These are phyloP conservation scores for apple (Malus domestica) DNA, from an alignment of 306 rosid species.

Conservation along the genomic window DNA sequence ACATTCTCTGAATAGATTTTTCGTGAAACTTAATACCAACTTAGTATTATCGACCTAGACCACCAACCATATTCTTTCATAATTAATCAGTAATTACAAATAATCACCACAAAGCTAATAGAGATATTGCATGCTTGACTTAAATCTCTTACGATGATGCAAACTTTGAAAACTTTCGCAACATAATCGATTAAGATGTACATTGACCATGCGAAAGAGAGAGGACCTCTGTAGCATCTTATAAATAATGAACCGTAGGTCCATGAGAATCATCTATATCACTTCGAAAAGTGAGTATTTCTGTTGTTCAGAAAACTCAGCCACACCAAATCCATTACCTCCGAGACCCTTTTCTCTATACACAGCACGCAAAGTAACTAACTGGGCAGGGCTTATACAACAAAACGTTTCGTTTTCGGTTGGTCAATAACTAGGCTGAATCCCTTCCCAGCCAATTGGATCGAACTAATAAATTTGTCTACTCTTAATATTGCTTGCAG, in stretches of 20 bases:
- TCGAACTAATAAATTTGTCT: background rate
- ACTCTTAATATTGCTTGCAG: background rate
- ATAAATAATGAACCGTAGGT: constrained; percentile 22
- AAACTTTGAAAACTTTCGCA: constrained; percentile 13
- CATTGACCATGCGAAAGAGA: background rate
- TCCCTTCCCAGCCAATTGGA: constrained; percentile 8
- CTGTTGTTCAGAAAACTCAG: background rate
- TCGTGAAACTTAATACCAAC: background rate
- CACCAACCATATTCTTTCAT: background rate
- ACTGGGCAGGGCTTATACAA: background rate
- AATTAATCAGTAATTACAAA: background rate
- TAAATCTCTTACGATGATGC: constrained; percentile 9
- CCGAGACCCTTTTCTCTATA: background rate
- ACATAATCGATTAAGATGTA: background rate
- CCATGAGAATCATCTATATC: constrained; percentile 38
- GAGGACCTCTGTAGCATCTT: constrained; percentile 29
- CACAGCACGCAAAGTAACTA: constrained; percentile 18
- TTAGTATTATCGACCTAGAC: background rate
- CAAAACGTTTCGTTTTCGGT: constrained; percentile 14
- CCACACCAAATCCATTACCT: background rate
- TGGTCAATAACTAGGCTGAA: constrained; percentile 18
- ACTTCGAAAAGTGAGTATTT: constrained; percentile 21
- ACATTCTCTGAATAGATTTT: background rate
- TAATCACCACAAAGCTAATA: background rate
- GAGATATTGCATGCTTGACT: background rate